Evolutionary conservation across 176 grass and related monocot species (phyloP).

Genomic region (Thalia dealbata): DNA sequence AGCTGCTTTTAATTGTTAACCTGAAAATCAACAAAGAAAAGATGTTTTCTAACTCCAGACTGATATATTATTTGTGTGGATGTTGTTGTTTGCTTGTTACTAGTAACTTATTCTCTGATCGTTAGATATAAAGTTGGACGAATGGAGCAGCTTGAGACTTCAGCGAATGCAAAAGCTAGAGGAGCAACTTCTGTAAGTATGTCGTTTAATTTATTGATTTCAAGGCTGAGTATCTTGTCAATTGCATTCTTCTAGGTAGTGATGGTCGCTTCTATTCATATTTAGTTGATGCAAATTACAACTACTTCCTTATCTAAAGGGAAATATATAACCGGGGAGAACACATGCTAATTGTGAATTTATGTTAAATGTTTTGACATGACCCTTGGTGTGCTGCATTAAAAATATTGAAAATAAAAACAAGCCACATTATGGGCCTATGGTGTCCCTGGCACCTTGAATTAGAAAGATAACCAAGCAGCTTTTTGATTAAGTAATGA

Average conservation of each 20-base stretch:
- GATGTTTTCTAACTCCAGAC: not conserved
- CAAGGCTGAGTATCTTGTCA: not conserved
- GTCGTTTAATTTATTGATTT: slow-evolving; percentile 11
- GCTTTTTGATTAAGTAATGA: not conserved
- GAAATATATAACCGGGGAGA: not conserved
- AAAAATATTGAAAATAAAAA: not conserved
- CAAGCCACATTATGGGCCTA: not conserved
- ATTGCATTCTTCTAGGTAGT: not conserved
- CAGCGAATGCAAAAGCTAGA: slow-evolving; percentile 70
- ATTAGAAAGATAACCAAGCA: not conserved
- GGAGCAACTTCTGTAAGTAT: slow-evolving; percentile 68
- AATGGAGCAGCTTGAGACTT: slow-evolving; percentile 90
- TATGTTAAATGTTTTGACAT: not conserved
- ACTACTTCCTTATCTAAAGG: not conserved
- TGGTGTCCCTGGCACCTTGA: not conserved
- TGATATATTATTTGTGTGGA: not conserved
- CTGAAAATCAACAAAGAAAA: not conserved
- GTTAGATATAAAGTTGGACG: slow-evolving; percentile 91
- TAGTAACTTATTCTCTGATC: slow-evolving; percentile 24
- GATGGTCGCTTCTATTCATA: not conserved
- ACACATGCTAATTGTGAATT: not conserved
- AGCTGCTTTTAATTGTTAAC: not conserved
- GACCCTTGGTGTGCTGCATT: not conserved
- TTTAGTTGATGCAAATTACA: not conserved
- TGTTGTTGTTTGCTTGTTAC: not conserved